Percentiles rank a stretch among this genome's conserved stretches.
Conservation (phyloP, 208 protist species). For the Naegleria gruberi region DNA sequence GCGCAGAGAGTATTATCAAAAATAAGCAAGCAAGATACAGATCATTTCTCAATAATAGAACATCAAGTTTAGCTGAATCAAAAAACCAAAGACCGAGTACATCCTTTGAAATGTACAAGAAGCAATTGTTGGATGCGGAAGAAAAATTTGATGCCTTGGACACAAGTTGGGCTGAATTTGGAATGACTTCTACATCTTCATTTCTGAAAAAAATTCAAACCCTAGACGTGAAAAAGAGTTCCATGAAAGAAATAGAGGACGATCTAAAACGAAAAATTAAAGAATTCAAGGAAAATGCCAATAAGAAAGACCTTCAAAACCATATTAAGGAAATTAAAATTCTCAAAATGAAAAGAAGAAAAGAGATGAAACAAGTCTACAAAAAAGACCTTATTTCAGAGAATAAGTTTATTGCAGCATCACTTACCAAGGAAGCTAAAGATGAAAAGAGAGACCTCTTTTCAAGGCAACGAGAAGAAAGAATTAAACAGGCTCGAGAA, state of each 20-base stretch:
- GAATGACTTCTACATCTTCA: background rate
- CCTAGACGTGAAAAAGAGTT: background rate
- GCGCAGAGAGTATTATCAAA: background rate
- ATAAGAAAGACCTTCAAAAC: background rate
- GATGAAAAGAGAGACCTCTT: background rate
- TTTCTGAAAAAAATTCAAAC: background rate
- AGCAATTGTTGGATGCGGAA: background rate
- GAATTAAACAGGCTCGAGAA: background rate
- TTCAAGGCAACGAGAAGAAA: background rate
- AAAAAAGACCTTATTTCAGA: background rate
- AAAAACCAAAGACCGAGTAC: background rate
- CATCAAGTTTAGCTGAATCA: background rate
- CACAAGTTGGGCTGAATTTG: background rate
- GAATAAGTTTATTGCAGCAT: background rate
- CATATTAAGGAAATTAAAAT: background rate
- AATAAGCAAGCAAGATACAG: background rate
- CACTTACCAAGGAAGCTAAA: background rate
- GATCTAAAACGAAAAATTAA: background rate
- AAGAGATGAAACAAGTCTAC: background rate
- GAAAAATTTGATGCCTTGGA: background rate
- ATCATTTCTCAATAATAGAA: background rate
- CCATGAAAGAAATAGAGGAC: background rate
- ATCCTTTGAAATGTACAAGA: background rate
- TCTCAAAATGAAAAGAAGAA: background rate
- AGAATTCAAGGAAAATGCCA: background rate